Conservation (phyloP, 148 eudicot species). For the Spergularia marina region DNA sequence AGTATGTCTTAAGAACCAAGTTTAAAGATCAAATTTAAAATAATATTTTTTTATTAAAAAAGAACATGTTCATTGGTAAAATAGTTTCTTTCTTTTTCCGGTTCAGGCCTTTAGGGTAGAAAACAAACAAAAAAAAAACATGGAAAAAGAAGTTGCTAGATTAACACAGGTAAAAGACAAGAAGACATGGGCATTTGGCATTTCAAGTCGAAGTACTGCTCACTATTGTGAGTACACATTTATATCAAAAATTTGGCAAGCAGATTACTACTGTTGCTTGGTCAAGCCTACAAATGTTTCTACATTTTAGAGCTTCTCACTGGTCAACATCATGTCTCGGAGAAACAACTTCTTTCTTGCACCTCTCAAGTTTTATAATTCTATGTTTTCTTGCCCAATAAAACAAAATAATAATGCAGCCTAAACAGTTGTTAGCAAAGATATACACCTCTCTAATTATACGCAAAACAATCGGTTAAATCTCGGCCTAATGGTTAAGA, state of each 20-base stretch:
- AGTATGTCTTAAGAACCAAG: too few species aligned
- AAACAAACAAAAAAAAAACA: neutral
- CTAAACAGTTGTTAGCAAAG: too few species aligned
- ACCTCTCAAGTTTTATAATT: neutral
- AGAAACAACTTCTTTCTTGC: conserved; percentile 17
- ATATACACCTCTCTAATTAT: too few species aligned
- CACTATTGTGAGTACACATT: conserved; percentile 8
- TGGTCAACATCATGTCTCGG: conserved; percentile 30
- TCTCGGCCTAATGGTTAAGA: too few species aligned
- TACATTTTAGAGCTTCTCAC: conserved; percentile 22
- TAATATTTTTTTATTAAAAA: too few species aligned
- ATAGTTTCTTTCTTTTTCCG: too few species aligned
- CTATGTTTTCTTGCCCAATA: neutral
- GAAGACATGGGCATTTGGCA: conserved; percentile 20
- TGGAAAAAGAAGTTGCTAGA: neutral
- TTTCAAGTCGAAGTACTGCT: conserved; percentile 11
- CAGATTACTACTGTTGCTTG: conserved; percentile 20
- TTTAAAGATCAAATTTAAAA: too few species aligned
- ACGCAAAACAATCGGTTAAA: too few species aligned
- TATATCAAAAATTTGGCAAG: conserved; percentile 16
- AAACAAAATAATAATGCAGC: neutral
- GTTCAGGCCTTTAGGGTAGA: neutral
- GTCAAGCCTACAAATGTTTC: conserved; percentile 16
- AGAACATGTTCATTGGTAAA: too few species aligned
- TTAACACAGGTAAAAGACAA: conserved; percentile 1